Evolutionary conservation across 1,139 yeast species (phyloP), one percentile per base, ranked within the genome.

Genomic region (Nadsonia starkeyi-henricii): DNA sequence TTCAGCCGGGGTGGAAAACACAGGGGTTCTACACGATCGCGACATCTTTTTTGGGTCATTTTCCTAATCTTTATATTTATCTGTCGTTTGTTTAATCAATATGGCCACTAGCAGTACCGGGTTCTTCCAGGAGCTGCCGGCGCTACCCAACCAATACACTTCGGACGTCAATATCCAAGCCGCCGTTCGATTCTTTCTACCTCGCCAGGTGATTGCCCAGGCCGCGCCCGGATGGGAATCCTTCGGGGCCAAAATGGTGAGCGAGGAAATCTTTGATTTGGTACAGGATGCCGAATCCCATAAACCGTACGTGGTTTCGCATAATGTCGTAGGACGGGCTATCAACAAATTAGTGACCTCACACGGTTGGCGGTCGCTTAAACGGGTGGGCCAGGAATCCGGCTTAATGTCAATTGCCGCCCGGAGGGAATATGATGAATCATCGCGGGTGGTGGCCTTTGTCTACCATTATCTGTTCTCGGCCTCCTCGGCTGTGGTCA

Each of bases 351-450:
- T 62, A 18, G 55, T 59, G 18, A 62, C 66, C 7, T 52, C 62
- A 15, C 56, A 57, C 15, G 66, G 66, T n/a, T 62, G 66, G 66
- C 55, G 53, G 45, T 48, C 50, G 26, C 47, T 62, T 44, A 62
- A 62, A 50, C 53, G 50, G 5, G 49, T 60, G 33, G 60, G 62
- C 1, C 54, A 57, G 1, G 41, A 51, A 4, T 53, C 56, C 30
- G 64, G 66, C n/a, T 47, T 62, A 15, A 54, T 62, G 1, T 54
- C 64, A 8, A 56, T 58, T 9, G 58, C 61, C 4, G 62, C 56
- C 42, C 64, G 60, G 28, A 52, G 64, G 9, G 47, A 53, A 21
- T 59, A 56, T 48, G 56, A 51, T 7, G 52, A 53, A 21, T 47
- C 43, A 20, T 57, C 62, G 44, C 52, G 66, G 26, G 48, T 58